Evolutionary conservation across 2,329 filamentous ascomycete genomes (phyloP), one percentile per base, ranked within the genome.

Genomic region (Chrysosporium keratinophilum): DNA sequence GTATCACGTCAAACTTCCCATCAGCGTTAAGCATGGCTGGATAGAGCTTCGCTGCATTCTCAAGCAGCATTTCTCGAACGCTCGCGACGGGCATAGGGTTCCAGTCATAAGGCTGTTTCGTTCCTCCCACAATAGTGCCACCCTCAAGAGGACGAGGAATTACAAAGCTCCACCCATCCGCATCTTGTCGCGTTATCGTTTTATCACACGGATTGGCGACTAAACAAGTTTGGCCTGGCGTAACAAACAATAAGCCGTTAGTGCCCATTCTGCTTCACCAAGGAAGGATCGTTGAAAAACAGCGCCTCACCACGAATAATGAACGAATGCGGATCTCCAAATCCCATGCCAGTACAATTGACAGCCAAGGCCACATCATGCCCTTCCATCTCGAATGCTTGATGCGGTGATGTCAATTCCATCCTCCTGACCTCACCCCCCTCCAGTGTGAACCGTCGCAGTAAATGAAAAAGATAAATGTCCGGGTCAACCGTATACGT

Each of bases 51-150:
- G 65, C 64, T 41, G 68, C 71, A 11, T 69, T 68, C 2, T 59
- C 57, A 4, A 84, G 71, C 12, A 85, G 64, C 28, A 60, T 63
- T 37, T 69, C 64, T 15, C 80, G 67, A 0, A 76, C 74, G 45
- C 74, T 73, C 1, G 59, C 55, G 0, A 72, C 77, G 1, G 80
- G 76, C 15, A 72, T 67, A 0, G 73, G 64, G 45, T 77, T 71
- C 77, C 78, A 82, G 63, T 83, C 71, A 53, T 77, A 68, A 0
- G 75, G 72, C 61, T 84, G 77, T 63, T 83, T 84, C 9, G 81
- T 85, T 0, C 82, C 82, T 4, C 82, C 83, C 17, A 85, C 77
- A 39, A 85, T 72, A 0, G 82, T 85, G 2, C 82, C 82, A 2
- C 82, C 82, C 34, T 78, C 72, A 23, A 81, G 77, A 7, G 76